Evolutionary conservation across 352 stramenopile species (phyloP).

Genomic region (Pythium sukuiense): DNA sequence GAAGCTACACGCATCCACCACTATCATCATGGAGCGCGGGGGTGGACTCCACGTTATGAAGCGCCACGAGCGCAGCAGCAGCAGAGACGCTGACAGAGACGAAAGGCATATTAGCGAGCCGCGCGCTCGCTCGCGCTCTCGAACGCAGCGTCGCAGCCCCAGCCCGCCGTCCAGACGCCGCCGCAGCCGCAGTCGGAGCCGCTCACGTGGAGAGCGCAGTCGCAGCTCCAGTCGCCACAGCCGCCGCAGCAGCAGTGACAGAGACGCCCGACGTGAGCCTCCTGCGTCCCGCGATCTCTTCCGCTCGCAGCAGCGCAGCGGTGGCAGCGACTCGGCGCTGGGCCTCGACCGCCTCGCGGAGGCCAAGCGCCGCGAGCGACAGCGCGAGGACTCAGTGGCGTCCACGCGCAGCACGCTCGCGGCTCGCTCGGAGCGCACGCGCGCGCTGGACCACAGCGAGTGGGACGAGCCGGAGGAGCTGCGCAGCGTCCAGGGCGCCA

Average conservation of each 20-base stretch:
- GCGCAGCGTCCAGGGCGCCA: conserved; percentile 41
- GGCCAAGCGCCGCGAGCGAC: conserved; percentile 52
- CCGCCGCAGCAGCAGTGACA: conserved; percentile 5
- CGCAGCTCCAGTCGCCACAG: conserved; percentile 15
- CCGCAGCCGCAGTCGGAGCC: conserved; percentile 18
- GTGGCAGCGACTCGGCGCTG: conserved; percentile 38
- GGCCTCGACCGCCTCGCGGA: conserved; percentile 64
- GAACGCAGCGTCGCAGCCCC: conserved; percentile 6
- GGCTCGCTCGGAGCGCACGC: conserved; percentile 33
- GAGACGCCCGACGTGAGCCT: neutral
- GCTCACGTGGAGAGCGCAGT: conserved; percentile 18
- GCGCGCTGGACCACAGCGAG: conserved; percentile 55
- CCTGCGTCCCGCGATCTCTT: conserved; percentile 27
- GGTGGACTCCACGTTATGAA: conserved; percentile 36
- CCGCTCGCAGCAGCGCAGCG: conserved; percentile 21
- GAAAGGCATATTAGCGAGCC: conserved; percentile 1
- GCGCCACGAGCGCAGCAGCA: conserved; percentile 17
- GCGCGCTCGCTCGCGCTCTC: conserved; percentile 3
- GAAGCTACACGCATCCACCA: neutral
- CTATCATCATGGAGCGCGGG: conserved; percentile 21
- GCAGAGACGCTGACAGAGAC: neutral
- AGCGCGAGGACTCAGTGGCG: conserved; percentile 7
- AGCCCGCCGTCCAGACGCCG: conserved; percentile 20
- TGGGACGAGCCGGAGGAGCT: conserved; percentile 79
- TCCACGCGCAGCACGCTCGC: conserved; percentile 24